phyloP scores from a whole-genome alignment of 495 filamentous ascomycete species.

The Neohortaea acidophila region DNA sequence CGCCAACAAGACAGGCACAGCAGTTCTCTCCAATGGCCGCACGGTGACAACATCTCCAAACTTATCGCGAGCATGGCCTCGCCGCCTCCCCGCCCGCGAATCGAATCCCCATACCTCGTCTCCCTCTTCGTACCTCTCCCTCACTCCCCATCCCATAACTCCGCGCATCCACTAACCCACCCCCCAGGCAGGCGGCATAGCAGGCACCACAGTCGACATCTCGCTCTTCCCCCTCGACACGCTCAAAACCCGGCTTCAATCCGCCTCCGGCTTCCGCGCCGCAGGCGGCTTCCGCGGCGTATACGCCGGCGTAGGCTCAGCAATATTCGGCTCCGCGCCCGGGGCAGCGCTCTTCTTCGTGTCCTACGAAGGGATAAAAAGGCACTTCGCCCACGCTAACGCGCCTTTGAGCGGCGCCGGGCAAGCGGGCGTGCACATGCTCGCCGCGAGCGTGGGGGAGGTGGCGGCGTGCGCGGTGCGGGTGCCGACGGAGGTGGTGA shows the following conservation, averaged over 20 bases:
- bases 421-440: constrained; percentile 50
- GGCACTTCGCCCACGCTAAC: not conserved
- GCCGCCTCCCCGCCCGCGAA: too few relatives aligned
- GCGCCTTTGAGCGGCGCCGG: constrained; percentile 10
- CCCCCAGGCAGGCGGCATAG: constrained; percentile 29
- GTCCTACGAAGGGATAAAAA: constrained; percentile 77
- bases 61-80: too few relatives aligned
- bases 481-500: constrained; percentile 92
- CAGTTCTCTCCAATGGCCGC: too few relatives aligned
- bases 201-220: constrained; percentile 30
- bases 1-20: too few relatives aligned
- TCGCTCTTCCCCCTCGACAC: constrained; percentile 32
- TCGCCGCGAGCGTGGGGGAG: constrained; percentile 79
- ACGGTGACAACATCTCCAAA: too few relatives aligned
- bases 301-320: constrained; percentile 54
- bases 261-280: constrained; percentile 58
- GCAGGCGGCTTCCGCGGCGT: constrained; percentile 61
- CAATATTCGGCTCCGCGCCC: constrained; percentile 80
- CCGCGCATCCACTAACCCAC: too few relatives aligned
- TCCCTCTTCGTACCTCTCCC: constrained; percentile 22
- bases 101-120: too few relatives aligned
- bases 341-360: constrained; percentile 98
- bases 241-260: constrained; percentile 60
- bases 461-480: constrained; percentile 82
- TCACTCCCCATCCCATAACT: constrained; percentile 36